Conservation (phyloP, 306 rosid species). For the Glycine soja region DNA sequence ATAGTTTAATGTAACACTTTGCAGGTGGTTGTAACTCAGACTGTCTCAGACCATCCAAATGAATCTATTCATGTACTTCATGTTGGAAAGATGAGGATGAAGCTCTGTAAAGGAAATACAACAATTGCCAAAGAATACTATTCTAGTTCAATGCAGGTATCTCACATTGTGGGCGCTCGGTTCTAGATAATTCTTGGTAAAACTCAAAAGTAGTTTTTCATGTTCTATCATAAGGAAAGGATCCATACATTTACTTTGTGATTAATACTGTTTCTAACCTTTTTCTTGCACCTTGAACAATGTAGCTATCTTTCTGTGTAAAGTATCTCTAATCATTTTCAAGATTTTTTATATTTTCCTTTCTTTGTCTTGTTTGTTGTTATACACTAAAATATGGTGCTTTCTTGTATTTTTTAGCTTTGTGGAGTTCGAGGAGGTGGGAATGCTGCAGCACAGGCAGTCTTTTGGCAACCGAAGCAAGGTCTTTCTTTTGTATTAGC, state of each 20-base stretch:
- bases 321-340: not conserved
- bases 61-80: conserved; percentile 86
- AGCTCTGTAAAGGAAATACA: conserved; percentile 74
- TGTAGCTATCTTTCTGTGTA: not conserved
- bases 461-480: conserved; percentile 87
- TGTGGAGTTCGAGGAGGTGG: conserved; percentile 97
- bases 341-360: conserved; percentile 19
- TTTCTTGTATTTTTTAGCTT: conserved; percentile 58
- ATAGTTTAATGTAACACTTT: conserved; percentile 33
- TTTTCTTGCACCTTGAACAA: not conserved
- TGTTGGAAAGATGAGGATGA: conserved; percentile 93
- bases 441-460: conserved; percentile 87
- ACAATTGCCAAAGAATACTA: conserved; percentile 82
- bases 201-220: not conserved
- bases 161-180: conserved; percentile 1
- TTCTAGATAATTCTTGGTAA: not conserved
- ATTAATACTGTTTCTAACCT: not conserved
- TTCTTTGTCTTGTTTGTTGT: not conserved
- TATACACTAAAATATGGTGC: not conserved
- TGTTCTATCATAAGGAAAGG: not conserved
- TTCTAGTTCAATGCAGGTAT: conserved; percentile 90
- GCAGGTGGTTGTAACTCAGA: conserved; percentile 88
- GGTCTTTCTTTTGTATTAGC: conserved; percentile 81
- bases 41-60: conserved; percentile 60
- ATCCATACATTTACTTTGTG: not conserved